These are phyloP conservation scores for Zostera marina DNA, from an alignment of 116 monocot species.

Conservation along the genomic window DNA sequence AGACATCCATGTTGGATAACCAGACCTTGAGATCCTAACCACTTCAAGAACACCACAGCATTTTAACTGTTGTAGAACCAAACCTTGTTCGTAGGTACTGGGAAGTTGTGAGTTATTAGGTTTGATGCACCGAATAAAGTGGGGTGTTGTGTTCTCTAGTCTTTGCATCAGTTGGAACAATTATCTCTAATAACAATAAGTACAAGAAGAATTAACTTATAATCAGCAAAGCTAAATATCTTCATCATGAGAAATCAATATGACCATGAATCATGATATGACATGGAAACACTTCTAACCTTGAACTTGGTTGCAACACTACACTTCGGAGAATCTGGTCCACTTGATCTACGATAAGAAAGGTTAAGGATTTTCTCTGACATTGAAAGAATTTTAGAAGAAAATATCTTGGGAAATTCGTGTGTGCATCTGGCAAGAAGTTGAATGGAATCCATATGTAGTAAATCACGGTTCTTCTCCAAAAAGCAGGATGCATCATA, in stretches of 20 bases:
- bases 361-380: conserved; percentile 28
- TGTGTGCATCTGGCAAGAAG: conserved; percentile 55
- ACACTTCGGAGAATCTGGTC: conserved; percentile 63
- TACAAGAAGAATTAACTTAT: no score
- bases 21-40: conserved; percentile 77
- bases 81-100: conserved; percentile 60
- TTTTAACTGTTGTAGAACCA: conserved; percentile 67
- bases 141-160: conserved; percentile 82
- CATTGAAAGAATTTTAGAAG: conserved; percentile 52
- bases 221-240: no score
- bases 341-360: conserved; percentile 36
- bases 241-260: no score
- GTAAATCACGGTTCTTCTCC: conserved; percentile 88
- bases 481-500: conserved; percentile 81
- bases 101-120: conserved; percentile 70
- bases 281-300: conserved; percentile 26
- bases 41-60: conserved; percentile 93
- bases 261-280: background rate
- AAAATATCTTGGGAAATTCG: conserved; percentile 65
- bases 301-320: conserved; percentile 95
- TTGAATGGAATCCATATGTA: conserved; percentile 78
- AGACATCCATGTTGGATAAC: conserved; percentile 81
- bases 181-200: conserved; percentile 37
- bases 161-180: conserved; percentile 96
- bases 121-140: conserved; percentile 94